These are phyloP conservation scores for Friedmanniomyces simplex DNA, from an alignment of 495 filamentous ascomycete species.

Conservation along the genomic window DNA sequence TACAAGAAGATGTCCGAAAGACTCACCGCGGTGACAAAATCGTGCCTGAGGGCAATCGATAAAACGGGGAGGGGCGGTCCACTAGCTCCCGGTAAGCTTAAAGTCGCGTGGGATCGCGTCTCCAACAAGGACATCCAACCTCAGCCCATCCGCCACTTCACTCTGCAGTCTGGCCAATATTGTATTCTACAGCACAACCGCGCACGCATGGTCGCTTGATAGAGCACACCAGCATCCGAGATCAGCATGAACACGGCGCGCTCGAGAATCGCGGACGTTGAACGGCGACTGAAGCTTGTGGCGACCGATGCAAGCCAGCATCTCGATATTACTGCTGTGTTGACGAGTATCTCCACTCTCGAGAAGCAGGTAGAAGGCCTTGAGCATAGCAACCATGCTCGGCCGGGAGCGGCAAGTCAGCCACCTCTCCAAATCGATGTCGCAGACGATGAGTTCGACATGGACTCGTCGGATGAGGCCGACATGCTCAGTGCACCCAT, in stretches of 20 bases:
- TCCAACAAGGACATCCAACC: no score
- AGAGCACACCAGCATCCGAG: not conserved
- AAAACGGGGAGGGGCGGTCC: no score
- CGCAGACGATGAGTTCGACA: conserved; percentile 3
- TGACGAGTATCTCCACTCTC: not conserved
- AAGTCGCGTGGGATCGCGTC: no score
- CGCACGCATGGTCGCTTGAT: no score
- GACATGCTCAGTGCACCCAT: not conserved
- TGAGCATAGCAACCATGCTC: not conserved
- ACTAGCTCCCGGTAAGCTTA: no score
- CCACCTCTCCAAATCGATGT: not conserved
- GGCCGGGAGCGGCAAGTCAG: not conserved
- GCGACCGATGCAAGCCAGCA: not conserved
- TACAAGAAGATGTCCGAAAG: no score
- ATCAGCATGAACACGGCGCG: not conserved
- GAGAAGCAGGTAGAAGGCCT: not conserved
- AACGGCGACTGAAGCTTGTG: not conserved
- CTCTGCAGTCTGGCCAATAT: no score
- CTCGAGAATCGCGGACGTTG: not conserved
- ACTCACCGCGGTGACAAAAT: no score
- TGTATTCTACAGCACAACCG: no score
- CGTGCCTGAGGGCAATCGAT: no score
- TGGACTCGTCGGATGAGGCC: not conserved
- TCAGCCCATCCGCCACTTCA: no score
- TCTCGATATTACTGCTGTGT: not conserved